A percentile compares a stretch with the other conserved stretches of the same genome.
These are phyloP conservation scores for Boletus vermiculosoides DNA, from an alignment of 768 basidiomycete genomes.

Conservation along the genomic window DNA sequence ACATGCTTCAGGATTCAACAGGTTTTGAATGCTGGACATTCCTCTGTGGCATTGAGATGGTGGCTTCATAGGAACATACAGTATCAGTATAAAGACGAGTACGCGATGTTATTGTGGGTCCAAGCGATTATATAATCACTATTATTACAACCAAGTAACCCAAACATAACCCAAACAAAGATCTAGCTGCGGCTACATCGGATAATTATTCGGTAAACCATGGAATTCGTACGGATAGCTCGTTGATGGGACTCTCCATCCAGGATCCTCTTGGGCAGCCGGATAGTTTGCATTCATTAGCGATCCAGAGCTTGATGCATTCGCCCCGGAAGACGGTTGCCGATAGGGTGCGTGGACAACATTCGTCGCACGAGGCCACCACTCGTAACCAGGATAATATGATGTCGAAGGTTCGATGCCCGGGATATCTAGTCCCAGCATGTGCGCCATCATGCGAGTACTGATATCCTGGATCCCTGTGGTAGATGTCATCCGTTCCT, in stretches of 20 bases:
- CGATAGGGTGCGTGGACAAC: slow-evolving; percentile 15
- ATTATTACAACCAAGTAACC: background rate
- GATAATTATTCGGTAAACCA: slow-evolving; percentile 20
- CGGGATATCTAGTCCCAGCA: slow-evolving; percentile 65
- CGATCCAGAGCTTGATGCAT: slow-evolving; percentile 5
- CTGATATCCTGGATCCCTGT: slow-evolving; percentile 60
- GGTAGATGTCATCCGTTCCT: slow-evolving; percentile 22
- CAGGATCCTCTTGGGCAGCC: slow-evolving; percentile 12
- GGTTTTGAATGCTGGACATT: slow-evolving; percentile 57
- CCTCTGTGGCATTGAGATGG: slow-evolving; percentile 23
- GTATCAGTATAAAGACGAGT: slow-evolving; percentile 2
- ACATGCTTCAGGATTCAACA: slow-evolving; percentile 54
- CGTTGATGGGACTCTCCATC: slow-evolving; percentile 21
- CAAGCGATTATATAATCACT: slow-evolving; percentile 32
- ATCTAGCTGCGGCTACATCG: slow-evolving; percentile 17
- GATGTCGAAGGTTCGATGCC: slow-evolving; percentile 57
- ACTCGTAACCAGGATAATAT: slow-evolving; percentile 54
- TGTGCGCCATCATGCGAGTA: slow-evolving; percentile 68
- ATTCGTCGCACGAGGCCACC: slow-evolving; percentile 52
- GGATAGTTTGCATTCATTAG: slow-evolving; percentile 19
- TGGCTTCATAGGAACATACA: slow-evolving; percentile 11
- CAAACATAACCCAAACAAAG: too few relatives aligned
- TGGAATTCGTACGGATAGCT: slow-evolving; percentile 23
- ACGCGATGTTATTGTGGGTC: slow-evolving; percentile 34
- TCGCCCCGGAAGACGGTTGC: slow-evolving; percentile 5